phyloP scores from a whole-genome alignment of 2,329 filamentous ascomycete genomes.

The Pyrenophora seminiperda region DNA sequence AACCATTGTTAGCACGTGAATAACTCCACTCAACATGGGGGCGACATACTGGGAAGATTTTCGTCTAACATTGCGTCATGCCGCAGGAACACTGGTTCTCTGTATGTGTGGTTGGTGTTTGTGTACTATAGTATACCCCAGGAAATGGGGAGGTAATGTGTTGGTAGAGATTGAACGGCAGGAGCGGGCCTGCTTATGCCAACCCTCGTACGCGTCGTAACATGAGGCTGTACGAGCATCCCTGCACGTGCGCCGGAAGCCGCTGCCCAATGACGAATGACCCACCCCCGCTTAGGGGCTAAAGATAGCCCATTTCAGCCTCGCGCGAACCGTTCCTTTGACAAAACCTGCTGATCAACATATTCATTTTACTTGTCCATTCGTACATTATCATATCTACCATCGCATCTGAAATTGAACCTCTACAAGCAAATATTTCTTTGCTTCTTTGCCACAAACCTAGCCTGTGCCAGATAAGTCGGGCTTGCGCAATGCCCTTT shows the following conservation, averaged over 20 bases:
- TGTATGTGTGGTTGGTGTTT: background rate
- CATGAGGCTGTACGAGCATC: constrained; percentile 15
- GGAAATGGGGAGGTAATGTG: background rate
- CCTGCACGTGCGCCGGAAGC: constrained; percentile 16
- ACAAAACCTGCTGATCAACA: background rate
- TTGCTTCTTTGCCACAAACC: background rate
- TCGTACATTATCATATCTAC: background rate
- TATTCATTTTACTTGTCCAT: background rate
- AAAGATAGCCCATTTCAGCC: constrained; percentile 12
- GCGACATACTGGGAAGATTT: constrained; percentile 74
- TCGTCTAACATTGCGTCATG: constrained; percentile 78
- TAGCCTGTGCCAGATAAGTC: constrained; percentile 2
- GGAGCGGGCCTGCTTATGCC: constrained; percentile 10
- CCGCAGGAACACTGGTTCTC: background rate
- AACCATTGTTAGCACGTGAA: constrained; percentile 45
- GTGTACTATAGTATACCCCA: constrained; percentile 1
- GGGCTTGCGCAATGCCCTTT: constrained; percentile 9
- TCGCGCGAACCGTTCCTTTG: constrained; percentile 5
- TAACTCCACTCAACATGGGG: background rate
- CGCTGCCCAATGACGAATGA: constrained; percentile 16
- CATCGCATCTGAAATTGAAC: background rate
- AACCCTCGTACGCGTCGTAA: constrained; percentile 13
- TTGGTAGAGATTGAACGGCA: background rate
- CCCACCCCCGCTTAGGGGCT: constrained; percentile 3
- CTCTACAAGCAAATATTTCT: background rate